These are phyloP conservation scores for Populus hybrid DNA, from an alignment of 441 rosid species.

Conservation along the genomic window DNA sequence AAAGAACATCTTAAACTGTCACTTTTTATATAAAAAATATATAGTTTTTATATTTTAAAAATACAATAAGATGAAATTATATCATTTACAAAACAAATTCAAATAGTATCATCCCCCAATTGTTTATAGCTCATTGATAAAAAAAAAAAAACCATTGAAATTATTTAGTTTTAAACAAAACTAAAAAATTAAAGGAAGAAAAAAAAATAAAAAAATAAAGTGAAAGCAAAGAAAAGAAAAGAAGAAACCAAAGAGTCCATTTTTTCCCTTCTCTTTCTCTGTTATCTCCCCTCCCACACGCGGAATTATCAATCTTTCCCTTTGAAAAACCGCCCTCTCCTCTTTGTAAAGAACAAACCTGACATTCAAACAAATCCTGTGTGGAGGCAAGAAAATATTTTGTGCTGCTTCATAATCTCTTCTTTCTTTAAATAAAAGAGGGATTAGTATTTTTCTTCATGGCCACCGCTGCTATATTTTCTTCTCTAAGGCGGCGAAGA, in stretches of 20 bases:
- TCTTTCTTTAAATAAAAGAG: not conserved
- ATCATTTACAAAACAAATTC: too few species aligned
- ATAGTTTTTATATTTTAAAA: too few species aligned
- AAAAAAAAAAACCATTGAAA: constrained; percentile 8
- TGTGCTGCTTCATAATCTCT: constrained; percentile 15
- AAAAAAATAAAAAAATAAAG: too few species aligned
- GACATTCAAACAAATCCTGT: not conserved
- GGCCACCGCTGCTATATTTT: constrained; percentile 83
- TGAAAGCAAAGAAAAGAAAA: too few species aligned
- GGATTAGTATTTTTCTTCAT: constrained; percentile 17
- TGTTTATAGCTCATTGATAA: too few species aligned
- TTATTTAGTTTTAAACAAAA: constrained; percentile 6
- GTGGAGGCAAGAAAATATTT: not conserved
- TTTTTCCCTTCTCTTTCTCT: not conserved
- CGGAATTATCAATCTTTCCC: constrained; percentile 26
- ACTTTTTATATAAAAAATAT: too few species aligned
- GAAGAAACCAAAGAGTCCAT: not conserved
- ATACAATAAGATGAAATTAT: too few species aligned
- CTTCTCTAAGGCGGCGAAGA: constrained; percentile 71
- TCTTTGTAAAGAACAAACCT: not conserved
- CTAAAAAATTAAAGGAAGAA: too few species aligned
- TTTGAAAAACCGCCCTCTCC: not conserved
- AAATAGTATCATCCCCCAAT: too few species aligned
- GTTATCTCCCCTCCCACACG: constrained; percentile 19
- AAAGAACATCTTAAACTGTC: too few species aligned